Conservation (phyloP, 208 protist genomes). For the Trypanosomatidae sp. region DNA sequence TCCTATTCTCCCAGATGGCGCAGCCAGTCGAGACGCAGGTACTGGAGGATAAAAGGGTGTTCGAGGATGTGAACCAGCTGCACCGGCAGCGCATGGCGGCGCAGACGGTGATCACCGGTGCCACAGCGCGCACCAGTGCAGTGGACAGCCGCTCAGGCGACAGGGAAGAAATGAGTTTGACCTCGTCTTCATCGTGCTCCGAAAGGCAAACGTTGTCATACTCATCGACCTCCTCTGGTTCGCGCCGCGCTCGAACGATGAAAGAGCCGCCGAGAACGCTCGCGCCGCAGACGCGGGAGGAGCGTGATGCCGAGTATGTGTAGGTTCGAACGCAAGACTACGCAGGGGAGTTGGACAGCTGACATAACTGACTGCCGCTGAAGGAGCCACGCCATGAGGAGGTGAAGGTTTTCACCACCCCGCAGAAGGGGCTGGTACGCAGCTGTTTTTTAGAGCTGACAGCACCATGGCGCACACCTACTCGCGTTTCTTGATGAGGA, state of each 20-base stretch:
- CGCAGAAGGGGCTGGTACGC: not conserved
- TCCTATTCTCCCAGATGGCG: slow-evolving; percentile 71
- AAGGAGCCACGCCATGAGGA: not conserved
- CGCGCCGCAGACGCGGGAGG: not conserved
- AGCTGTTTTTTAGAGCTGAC: not conserved
- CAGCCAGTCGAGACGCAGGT: slow-evolving; percentile 59
- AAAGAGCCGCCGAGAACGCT: not conserved
- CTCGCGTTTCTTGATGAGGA: not conserved
- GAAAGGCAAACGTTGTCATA: slow-evolving; percentile 1
- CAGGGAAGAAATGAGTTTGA: not conserved
- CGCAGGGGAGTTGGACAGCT: not conserved
- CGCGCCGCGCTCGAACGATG: not conserved
- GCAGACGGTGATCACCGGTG: slow-evolving; percentile 8
- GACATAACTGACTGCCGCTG: not conserved
- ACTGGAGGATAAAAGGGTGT: slow-evolving; percentile 48
- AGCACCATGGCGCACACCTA: not conserved
- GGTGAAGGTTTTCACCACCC: not conserved
- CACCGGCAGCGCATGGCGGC: slow-evolving; percentile 22
- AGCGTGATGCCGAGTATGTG: not conserved
- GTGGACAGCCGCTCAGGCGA: not conserved
- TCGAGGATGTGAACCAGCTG: slow-evolving; percentile 30
- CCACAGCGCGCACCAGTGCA: not conserved
- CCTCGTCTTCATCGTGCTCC: slow-evolving; percentile 3
- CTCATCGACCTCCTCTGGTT: not conserved
- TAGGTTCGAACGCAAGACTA: not conserved